Conservation (phyloP, 2,329 filamentous ascomycete genomes). For the Xylogone sp. region DNA sequence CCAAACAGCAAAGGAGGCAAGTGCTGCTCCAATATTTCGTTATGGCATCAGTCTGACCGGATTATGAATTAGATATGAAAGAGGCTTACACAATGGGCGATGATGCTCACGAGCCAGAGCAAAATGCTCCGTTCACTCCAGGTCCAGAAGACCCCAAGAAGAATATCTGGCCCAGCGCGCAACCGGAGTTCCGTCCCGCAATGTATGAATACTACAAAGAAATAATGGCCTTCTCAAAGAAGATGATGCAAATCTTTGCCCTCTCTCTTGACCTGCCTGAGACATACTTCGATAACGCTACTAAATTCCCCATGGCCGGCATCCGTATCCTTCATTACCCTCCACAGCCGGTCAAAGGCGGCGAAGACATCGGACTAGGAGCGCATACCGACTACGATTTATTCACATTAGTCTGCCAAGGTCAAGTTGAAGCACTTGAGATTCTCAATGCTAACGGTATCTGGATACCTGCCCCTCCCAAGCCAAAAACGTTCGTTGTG, state of each 20-base stretch:
- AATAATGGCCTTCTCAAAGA: constrained; percentile 43
- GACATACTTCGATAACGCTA: constrained; percentile 47
- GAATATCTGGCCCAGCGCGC: constrained; percentile 84
- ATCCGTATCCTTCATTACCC: constrained; percentile 35
- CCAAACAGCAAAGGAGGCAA: constrained; percentile 7
- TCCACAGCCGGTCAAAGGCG: constrained; percentile 20
- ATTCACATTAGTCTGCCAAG: constrained; percentile 42
- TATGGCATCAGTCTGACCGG: background rate
- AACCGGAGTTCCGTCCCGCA: constrained; percentile 40
- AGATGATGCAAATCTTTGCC: constrained; percentile 47
- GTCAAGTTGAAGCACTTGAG: constrained; percentile 38
- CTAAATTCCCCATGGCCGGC: constrained; percentile 41
- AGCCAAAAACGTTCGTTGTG: constrained; percentile 37
- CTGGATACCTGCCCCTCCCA: constrained; percentile 39
- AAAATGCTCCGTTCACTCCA: constrained; percentile 13
- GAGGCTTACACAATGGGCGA: constrained; percentile 28
- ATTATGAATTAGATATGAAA: constrained; percentile 40
- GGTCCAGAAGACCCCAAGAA: constrained; percentile 59
- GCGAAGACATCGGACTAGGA: constrained; percentile 24
- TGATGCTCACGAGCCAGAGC: constrained; percentile 43
- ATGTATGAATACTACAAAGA: constrained; percentile 40
- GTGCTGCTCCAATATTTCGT: constrained; percentile 35
- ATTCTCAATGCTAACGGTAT: constrained; percentile 37
- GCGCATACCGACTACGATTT: constrained; percentile 40
- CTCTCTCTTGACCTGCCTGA: constrained; percentile 48